Conservation (phyloP, 2,329 filamentous ascomycete species). For the Rosellinia necatrix region DNA sequence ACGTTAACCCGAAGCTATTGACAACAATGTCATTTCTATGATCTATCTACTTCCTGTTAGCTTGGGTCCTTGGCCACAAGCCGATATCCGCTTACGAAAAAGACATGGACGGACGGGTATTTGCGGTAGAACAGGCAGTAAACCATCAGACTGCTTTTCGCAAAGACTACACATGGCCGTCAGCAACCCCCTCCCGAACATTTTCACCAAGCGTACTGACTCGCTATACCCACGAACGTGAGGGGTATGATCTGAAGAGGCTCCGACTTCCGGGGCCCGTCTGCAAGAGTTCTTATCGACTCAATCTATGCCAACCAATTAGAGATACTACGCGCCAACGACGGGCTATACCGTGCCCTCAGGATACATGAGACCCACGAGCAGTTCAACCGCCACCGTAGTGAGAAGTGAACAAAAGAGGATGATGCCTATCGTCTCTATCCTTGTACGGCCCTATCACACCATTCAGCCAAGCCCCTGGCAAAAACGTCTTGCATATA, state of each 20-base stretch:
- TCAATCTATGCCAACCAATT: constrained; percentile 48
- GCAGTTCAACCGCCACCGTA: constrained; percentile 65
- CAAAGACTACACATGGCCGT: constrained; percentile 46
- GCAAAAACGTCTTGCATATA: constrained; percentile 16
- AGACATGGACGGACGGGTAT: constrained; percentile 60
- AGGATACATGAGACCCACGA: constrained; percentile 46
- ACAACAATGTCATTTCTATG: constrained; percentile 62
- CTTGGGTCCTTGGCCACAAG: not conserved
- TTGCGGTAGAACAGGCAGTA: constrained; percentile 59
- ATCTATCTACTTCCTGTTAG: constrained; percentile 47
- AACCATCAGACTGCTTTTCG: constrained; percentile 56
- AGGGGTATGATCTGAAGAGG: constrained; percentile 59
- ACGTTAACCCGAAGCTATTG: constrained; percentile 59
- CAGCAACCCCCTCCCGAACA: constrained; percentile 17
- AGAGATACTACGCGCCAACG: constrained; percentile 27
- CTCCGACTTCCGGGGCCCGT: constrained; percentile 47
- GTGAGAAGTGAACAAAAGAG: constrained; percentile 71
- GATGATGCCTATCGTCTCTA: constrained; percentile 68
- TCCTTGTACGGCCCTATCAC: constrained; percentile 58
- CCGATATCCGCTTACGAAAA: constrained; percentile 47
- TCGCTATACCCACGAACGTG: constrained; percentile 57
- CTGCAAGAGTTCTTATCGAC: constrained; percentile 57
- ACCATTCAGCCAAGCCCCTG: constrained; percentile 14
- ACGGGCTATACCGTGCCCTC: not conserved
- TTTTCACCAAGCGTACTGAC: constrained; percentile 43